These are phyloP conservation scores for Boechera stricta DNA, from an alignment of 345 rosid genomes.

Conservation along the genomic window DNA sequence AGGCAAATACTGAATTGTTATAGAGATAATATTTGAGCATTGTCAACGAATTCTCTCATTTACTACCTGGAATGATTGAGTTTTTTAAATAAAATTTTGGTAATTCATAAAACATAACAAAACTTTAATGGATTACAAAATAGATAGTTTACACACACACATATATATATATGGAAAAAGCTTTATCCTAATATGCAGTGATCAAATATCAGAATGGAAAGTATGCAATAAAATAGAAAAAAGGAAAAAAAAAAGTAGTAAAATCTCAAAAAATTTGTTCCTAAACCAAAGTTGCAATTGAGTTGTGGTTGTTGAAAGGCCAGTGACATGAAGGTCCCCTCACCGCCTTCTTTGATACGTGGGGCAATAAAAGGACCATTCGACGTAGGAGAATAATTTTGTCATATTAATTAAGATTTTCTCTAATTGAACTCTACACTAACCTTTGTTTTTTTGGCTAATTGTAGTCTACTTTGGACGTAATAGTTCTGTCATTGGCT, in stretches of 20 bases:
- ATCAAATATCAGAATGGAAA: background rate
- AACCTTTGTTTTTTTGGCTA: background rate
- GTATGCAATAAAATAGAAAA: background rate
- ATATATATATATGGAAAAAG: background rate
- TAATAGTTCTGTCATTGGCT: background rate
- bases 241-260: background rate
- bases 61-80: background rate
- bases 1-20: background rate
- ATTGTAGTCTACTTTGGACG: background rate
- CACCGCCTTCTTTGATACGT: conserved; percentile 7
- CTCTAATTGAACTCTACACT: background rate
- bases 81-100: background rate
- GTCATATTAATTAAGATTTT: background rate
- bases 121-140: background rate
- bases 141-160: background rate
- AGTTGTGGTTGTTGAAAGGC: conserved; percentile 28
- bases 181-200: background rate
- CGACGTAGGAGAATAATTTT: conserved; percentile 3
- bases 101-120: background rate
- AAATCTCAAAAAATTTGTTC: background rate
- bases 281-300: background rate
- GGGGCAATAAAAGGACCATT: conserved; percentile 34
- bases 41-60: background rate
- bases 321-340: conserved; percentile 42
- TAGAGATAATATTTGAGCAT: background rate